Evolutionary conservation across 495 filamentous ascomycete genomes (phyloP).

Genomic region (Delitschia confertaspora): DNA sequence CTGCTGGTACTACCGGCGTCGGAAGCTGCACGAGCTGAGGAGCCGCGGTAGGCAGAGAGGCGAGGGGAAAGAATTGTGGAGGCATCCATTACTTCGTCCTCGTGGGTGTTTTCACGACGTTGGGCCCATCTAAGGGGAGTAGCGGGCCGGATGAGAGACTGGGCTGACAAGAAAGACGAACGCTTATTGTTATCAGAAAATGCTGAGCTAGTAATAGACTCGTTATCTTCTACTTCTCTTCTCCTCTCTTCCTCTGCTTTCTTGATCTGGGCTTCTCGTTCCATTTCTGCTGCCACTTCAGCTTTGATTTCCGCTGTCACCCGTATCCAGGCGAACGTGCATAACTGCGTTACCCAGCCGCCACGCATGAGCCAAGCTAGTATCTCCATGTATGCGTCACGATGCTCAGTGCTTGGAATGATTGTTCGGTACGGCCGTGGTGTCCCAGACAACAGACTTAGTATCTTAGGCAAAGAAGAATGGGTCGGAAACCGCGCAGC

Average conservation of each 20-base stretch:
- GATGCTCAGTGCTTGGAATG: constrained; percentile 83
- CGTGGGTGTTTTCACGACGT: constrained; percentile 3
- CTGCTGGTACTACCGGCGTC: constrained; percentile 28
- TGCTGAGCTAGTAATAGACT: constrained; percentile 10
- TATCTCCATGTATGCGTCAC: constrained; percentile 76
- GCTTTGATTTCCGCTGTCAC: constrained; percentile 54
- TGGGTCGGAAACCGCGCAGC: constrained; percentile 67
- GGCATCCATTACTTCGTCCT: constrained; percentile 6
- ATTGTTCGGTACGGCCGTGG: constrained; percentile 72
- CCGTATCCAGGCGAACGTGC: constrained; percentile 76
- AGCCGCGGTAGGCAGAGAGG: constrained; percentile 6
- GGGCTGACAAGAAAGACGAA: constrained; percentile 5
- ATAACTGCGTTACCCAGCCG: constrained; percentile 85
- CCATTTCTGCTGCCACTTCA: constrained; percentile 49
- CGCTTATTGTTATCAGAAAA: constrained; percentile 12
- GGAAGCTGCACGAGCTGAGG: constrained; percentile 13
- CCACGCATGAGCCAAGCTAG: constrained; percentile 85
- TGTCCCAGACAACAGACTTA: constrained; percentile 62
- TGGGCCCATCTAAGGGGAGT: constrained; percentile 12
- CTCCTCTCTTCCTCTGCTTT: constrained; percentile 9
- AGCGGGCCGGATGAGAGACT: not conserved
- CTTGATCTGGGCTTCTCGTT: constrained; percentile 38
- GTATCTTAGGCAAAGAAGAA: constrained; percentile 73
- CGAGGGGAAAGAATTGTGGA: constrained; percentile 10
- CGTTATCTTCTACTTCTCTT: constrained; percentile 11